Conservation (phyloP, 352 stramenopile genomes). For the Phytophthora palmivora region DNA sequence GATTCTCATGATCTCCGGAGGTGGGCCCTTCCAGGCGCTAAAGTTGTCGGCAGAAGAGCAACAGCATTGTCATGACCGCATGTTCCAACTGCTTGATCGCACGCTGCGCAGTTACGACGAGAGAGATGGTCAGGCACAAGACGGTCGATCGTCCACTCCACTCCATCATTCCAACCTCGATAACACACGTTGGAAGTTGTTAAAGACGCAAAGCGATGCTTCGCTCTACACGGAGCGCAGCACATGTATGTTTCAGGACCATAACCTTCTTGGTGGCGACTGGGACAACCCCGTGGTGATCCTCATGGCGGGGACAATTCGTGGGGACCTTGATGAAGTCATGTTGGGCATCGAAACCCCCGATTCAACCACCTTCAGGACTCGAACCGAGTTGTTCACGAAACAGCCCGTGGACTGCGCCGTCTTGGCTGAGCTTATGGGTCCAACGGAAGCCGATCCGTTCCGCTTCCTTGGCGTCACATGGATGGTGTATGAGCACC, state of each 20-base stretch:
- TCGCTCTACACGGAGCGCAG: constrained; percentile 31
- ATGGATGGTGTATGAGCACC: constrained; percentile 35
- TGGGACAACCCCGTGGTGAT: constrained; percentile 30
- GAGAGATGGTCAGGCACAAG: constrained; percentile 16
- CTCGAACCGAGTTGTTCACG: constrained; percentile 23
- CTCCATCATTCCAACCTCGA: constrained; percentile 28
- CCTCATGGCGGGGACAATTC: constrained; percentile 23
- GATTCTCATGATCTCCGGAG: constrained; percentile 5
- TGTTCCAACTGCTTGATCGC: constrained; percentile 31
- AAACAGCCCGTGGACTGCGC: constrained; percentile 22
- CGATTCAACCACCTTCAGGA: constrained; percentile 5
- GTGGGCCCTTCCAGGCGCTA: constrained; percentile 3
- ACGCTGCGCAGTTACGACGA: constrained; percentile 41
- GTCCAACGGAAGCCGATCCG: constrained; percentile 31
- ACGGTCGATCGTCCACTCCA: constrained; percentile 5
- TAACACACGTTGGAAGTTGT: constrained; percentile 34
- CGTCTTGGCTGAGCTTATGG: constrained; percentile 31
- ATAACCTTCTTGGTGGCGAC: constrained; percentile 28
- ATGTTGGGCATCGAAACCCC: constrained; percentile 30
- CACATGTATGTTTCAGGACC: constrained; percentile 10
- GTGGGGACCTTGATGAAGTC: constrained; percentile 27
- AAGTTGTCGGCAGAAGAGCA: constrained; percentile 14
- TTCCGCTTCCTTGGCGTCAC: constrained; percentile 43
- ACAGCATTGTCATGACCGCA: constrained; percentile 27
- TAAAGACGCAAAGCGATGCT: constrained; percentile 26